Evolutionary conservation across 352 stramenopile species (phyloP).

Genomic region (Phytophthora brassicae): DNA sequence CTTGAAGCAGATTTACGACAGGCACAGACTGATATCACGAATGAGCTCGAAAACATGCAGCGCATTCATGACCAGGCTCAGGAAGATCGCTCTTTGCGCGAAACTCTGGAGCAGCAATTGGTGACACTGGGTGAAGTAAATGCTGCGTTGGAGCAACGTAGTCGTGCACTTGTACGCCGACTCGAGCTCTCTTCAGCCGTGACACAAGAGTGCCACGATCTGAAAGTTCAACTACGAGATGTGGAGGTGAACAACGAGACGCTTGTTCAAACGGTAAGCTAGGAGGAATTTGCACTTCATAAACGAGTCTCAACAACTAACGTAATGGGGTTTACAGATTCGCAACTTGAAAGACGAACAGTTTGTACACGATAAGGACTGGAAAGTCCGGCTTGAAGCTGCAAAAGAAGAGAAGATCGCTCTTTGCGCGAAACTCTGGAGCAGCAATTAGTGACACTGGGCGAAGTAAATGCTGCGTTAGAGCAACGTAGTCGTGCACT

Average conservation of each 20-base stretch:
- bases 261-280: slow-evolving; percentile 53
- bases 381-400: slow-evolving; percentile 60
- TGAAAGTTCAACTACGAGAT: slow-evolving; percentile 65
- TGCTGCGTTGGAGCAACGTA: slow-evolving; percentile 65
- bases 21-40: slow-evolving; percentile 54
- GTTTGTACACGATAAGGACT: slow-evolving; percentile 57
- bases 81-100: slow-evolving; percentile 53
- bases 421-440: slow-evolving; percentile 57
- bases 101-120: slow-evolving; percentile 66
- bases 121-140: slow-evolving; percentile 80
- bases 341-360: slow-evolving; percentile 73
- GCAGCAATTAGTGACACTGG: slow-evolving; percentile 66
- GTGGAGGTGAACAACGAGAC: slow-evolving; percentile 73
- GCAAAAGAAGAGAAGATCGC: slow-evolving; percentile 53
- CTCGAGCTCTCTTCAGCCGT: slow-evolving; percentile 55
- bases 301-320: neutral
- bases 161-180: slow-evolving; percentile 63
- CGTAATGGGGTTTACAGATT: slow-evolving; percentile 43
- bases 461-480: slow-evolving; percentile 73
- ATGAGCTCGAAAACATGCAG: slow-evolving; percentile 53
- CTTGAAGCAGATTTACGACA: slow-evolving; percentile 59
- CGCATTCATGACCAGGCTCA: slow-evolving; percentile 45
- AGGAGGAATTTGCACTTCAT: neutral
- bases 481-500: slow-evolving; percentile 73
- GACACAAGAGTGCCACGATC: slow-evolving; percentile 55